Percentiles rank a stretch among this genome's conserved stretches.
Evolutionary conservation across 169 alveolate genomes (phyloP).

Genomic region (Eimeria acervulina): DNA sequence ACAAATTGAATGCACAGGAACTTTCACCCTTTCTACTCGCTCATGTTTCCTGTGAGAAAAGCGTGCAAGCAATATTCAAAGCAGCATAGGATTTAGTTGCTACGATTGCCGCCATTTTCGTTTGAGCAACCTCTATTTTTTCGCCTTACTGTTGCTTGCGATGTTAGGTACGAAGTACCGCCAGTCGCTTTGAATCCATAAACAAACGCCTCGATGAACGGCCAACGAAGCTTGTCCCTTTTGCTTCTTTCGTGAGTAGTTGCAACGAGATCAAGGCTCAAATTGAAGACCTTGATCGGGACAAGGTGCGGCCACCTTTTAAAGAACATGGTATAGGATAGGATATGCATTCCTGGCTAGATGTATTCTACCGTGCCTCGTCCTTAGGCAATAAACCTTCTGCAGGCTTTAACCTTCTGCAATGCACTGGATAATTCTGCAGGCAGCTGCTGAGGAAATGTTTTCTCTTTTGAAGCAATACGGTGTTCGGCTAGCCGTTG

Average conservation of each 20-base stretch:
- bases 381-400: not conserved
- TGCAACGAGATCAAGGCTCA: slow-evolving; percentile 74
- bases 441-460: slow-evolving; percentile 83
- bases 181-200: slow-evolving; percentile 64
- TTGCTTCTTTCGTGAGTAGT: slow-evolving; percentile 73
- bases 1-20: not conserved
- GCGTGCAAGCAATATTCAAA: not conserved
- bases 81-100: not conserved
- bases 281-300: slow-evolving; percentile 74
- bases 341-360: not conserved
- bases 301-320: slow-evolving; percentile 6
- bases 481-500: slow-evolving; percentile 81
- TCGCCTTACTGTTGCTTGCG: not conserved
- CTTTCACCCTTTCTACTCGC: not conserved
- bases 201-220: slow-evolving; percentile 76
- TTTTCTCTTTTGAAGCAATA: slow-evolving; percentile 78
- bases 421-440: slow-evolving; percentile 8
- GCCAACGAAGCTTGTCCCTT: slow-evolving; percentile 73
- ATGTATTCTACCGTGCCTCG: not conserved
- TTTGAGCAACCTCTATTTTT: not conserved
- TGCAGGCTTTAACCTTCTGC: not conserved
- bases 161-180: slow-evolving; percentile 63
- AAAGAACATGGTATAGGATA: not conserved
- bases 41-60: not conserved
- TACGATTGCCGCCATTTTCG: not conserved